phyloP scores from a whole-genome alignment of 345 rosid genomes.

The Conringia planisiliqua region DNA sequence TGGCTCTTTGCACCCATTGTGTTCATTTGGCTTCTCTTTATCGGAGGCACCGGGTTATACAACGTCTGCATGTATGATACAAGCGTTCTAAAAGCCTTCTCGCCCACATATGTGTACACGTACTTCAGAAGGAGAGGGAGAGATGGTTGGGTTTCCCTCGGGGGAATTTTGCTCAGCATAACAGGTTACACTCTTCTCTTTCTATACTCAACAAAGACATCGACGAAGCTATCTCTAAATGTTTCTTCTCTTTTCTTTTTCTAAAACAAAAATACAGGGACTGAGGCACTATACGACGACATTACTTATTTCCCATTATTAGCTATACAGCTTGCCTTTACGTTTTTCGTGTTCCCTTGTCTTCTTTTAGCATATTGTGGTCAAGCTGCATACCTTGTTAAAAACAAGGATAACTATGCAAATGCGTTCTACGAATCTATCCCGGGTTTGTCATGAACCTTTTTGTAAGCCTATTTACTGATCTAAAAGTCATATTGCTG shows the following conservation, averaged over 20 bases:
- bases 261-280: slow-evolving; percentile 52
- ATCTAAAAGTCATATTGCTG: background rate
- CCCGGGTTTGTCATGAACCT: slow-evolving; percentile 48
- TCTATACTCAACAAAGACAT: no score
- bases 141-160: slow-evolving; percentile 74
- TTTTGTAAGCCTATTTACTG: background rate
- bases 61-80: slow-evolving; percentile 67
- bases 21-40: slow-evolving; percentile 79
- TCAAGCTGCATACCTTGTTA: slow-evolving; percentile 89
- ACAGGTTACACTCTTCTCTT: no score
- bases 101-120: slow-evolving; percentile 62
- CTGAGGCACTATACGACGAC: slow-evolving; percentile 93
- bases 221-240: no score
- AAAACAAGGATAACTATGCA: slow-evolving; percentile 43
- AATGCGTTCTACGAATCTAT: slow-evolving; percentile 89
- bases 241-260: background rate
- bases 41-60: slow-evolving; percentile 77
- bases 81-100: slow-evolving; percentile 80
- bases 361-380: slow-evolving; percentile 91
- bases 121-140: slow-evolving; percentile 65
- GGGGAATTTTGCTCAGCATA: slow-evolving; percentile 88
- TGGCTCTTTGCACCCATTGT: slow-evolving; percentile 97
- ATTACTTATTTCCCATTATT: slow-evolving; percentile 81
- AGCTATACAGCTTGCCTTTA: slow-evolving; percentile 85
- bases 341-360: slow-evolving; percentile 83